Base-by-base conservation (phyloP, 2,329 filamentous ascomycete genomes). In the Neonectria sp. region DNA sequence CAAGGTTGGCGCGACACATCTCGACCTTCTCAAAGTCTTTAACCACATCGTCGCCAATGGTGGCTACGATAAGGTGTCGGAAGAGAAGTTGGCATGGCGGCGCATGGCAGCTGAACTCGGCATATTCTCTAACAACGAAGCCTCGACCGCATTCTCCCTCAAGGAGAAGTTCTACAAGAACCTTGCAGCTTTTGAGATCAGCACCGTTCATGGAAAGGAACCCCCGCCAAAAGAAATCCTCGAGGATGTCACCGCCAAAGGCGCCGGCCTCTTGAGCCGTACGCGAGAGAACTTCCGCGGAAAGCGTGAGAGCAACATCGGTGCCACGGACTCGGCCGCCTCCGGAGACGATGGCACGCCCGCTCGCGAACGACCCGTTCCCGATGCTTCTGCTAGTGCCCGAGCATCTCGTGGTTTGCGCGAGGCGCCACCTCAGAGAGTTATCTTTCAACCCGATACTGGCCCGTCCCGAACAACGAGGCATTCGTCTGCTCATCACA, bases 161-260 rank as follows among this genome's bases (percentile, higher is more conserved):
- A 97, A 97, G 83, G 92, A 93, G 63, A 91, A 93, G 69, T 97
- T 96, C 83, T 97, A 97, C 85, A 95, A 94, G 80, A 94, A 95
- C 75, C 88, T 97, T 51, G 92, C 92, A 13, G 94, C 95, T 2
- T 97, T 93, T 81, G 95, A 97, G 81, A 96, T 97, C 76, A 89
- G 89, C 53, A 92, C 90, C 12, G 83, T 95, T 48, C 92, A 95
- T 82, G 88, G 91, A 60, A 91, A 92, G 80, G 93, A 95, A 69
- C 95, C 95, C 0, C 95, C 95, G 17, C 94, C 94, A 6, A 94
- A 93, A 73, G 93, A 97, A 75, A 97, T 97, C 55, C 85, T 97
- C 37, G 95, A 97, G 80, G 91, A 95, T 49, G 93, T 94, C 15
- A 95, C 94, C 8, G 95, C 94, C 8, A 96, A 95, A 79, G 93